These are phyloP conservation scores for Delphinella strobiligena DNA, from an alignment of 2,329 filamentous ascomycete species.

Conservation along the genomic window DNA sequence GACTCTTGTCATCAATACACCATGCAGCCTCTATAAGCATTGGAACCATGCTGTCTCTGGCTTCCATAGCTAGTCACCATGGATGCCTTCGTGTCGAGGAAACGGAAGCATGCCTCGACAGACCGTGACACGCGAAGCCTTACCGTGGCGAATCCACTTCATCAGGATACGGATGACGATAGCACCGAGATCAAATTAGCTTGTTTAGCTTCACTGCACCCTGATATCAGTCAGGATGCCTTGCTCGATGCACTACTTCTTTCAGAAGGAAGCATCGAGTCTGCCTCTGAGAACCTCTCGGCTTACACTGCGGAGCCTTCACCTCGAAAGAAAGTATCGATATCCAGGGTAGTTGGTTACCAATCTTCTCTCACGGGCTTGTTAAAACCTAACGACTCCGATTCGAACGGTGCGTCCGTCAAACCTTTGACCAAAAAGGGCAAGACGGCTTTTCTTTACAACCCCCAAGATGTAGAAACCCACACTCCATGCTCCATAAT, in stretches of 20 bases:
- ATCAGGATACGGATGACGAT: constrained; percentile 46
- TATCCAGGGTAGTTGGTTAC: constrained; percentile 22
- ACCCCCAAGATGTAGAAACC: constrained; percentile 65
- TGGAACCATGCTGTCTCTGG: no score
- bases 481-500: constrained; percentile 87
- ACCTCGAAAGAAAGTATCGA: constrained; percentile 8
- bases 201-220: constrained; percentile 65
- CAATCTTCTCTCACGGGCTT: constrained; percentile 28
- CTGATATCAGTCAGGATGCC: constrained; percentile 48
- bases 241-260: constrained; percentile 70
- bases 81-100: constrained; percentile 17
- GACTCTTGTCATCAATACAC: no score
- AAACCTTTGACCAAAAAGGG: constrained; percentile 57
- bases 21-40: no score
- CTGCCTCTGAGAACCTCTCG: constrained; percentile 46
- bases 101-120: constrained; percentile 13
- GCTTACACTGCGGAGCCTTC: constrained; percentile 9
- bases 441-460: constrained; percentile 71
- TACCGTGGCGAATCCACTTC: neutral
- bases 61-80: no score
- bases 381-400: neutral
- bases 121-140: neutral
- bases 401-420: neutral
- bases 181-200: constrained; percentile 86
- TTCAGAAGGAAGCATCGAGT: constrained; percentile 62